Evolutionary conservation across 2,329 filamentous ascomycete genomes (phyloP).

Genomic region (Cladosporium sp.): DNA sequence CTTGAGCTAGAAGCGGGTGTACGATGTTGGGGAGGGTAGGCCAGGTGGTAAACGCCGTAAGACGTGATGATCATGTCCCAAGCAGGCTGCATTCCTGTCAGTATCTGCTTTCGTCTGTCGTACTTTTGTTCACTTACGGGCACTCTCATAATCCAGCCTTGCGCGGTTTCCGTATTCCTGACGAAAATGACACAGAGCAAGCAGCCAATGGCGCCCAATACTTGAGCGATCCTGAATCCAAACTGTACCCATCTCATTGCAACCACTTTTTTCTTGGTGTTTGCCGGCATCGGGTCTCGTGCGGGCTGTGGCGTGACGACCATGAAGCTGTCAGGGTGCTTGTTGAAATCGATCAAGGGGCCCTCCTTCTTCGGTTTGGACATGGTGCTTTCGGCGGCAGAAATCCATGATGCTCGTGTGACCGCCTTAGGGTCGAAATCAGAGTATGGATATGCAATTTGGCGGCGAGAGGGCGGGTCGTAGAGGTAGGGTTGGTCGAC

Average conservation of each 20-base stretch:
- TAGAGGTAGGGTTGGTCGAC: slow-evolving; percentile 67
- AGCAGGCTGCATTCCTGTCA: slow-evolving; percentile 57
- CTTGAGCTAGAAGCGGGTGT: slow-evolving; percentile 78
- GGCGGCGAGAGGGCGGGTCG: slow-evolving; percentile 50
- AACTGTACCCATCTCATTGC: slow-evolving; percentile 67
- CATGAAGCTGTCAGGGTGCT: slow-evolving; percentile 73
- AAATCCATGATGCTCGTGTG: slow-evolving; percentile 65
- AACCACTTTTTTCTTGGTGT: slow-evolving; percentile 68
- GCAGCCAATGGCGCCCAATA: slow-evolving; percentile 66
- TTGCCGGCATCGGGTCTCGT: slow-evolving; percentile 63
- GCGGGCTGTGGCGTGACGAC: slow-evolving; percentile 58
- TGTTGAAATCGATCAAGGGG: slow-evolving; percentile 76
- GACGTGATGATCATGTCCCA: slow-evolving; percentile 66
- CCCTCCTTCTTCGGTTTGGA: slow-evolving; percentile 64
- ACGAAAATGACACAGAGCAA: slow-evolving; percentile 76
- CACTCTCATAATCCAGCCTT: slow-evolving; percentile 26
- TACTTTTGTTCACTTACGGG: slow-evolving; percentile 19
- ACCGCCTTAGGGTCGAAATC: slow-evolving; percentile 84
- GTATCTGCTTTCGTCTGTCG: background rate
- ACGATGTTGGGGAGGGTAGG: slow-evolving; percentile 63
- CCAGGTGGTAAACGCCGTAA: slow-evolving; percentile 80
- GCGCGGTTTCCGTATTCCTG: slow-evolving; percentile 42
- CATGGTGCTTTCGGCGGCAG: slow-evolving; percentile 46
- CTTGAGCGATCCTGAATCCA: slow-evolving; percentile 59
- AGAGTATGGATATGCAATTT: slow-evolving; percentile 49